Evolutionary conservation across 192 early-diverging fungal genomes (phyloP), one percentile per base, ranked within the genome.

Genomic region (Backusella luteola): DNA sequence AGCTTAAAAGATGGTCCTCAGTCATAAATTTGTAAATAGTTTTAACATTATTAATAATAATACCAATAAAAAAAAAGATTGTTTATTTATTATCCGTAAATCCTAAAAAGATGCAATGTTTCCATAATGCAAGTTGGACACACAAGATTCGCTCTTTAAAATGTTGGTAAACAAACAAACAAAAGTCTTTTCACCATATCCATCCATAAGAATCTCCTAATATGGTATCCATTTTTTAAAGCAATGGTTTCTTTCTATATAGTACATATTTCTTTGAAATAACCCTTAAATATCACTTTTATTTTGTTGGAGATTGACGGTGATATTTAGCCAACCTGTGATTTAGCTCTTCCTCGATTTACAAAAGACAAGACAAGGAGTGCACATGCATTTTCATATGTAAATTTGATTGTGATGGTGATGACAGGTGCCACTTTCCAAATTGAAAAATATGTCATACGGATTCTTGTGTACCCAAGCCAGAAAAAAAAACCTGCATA

Each of bases 1-100:
- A 69, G 68, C 34, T 39, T 69, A 69, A 69, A 21, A 36, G 34
- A 69, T 26, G 68, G 68, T 12, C 68, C 68, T 68, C 67, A n/a
- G 8, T 63, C 21, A 29, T 63, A 63, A 29, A 29, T 26, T 49
- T 49, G 46, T 63, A 29, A 12, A 63, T 63, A 63, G 8, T 2
- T 29, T 63, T 63, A 53, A 53, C 21, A 21, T 8, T 2, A 53
- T 21, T 21, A 29, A 63, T 63, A 29, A 63, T 32, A 56, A 56
- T 29, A 63, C 23, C 11, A 39, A 39, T 39, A 39, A 39, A 2
- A 63, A 63, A 63, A 29, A 63, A 15, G 7, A 29, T 4, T 32
- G 3, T 32, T 32, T 29, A 63, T 63, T 63, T 63, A 63, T 63
- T 29, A 63, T 29, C 26, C 56, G 23, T 63, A 63, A 9, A 63